These are phyloP conservation scores for Annulohypoxylon bovei DNA, from an alignment of 495 filamentous ascomycete genomes.

Conservation along the genomic window DNA sequence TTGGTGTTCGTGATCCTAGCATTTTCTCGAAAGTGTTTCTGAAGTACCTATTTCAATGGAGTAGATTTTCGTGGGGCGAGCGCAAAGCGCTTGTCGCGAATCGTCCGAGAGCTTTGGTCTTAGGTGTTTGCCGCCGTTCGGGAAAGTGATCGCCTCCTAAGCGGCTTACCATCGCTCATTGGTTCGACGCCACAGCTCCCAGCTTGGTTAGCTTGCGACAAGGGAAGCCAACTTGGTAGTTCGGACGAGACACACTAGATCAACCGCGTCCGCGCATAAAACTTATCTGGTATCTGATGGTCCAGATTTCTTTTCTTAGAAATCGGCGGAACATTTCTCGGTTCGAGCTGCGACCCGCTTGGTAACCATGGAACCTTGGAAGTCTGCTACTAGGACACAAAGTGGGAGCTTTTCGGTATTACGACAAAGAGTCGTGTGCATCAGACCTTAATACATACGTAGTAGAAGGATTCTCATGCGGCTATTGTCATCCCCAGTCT, in stretches of 20 bases:
- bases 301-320: slow-evolving; percentile 43
- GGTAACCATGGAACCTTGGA: slow-evolving; percentile 9
- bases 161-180: slow-evolving; percentile 39
- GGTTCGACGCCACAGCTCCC: slow-evolving; percentile 19
- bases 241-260: slow-evolving; percentile 34
- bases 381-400: slow-evolving; percentile 19
- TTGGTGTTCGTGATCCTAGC: slow-evolving; percentile 11
- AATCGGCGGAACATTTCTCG: slow-evolving; percentile 31
- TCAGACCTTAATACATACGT: not conserved
- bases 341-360: slow-evolving; percentile 34
- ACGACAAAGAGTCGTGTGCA: slow-evolving; percentile 18
- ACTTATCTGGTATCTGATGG: slow-evolving; percentile 28
- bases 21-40: slow-evolving; percentile 34
- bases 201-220: slow-evolving; percentile 8
- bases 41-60: slow-evolving; percentile 22
- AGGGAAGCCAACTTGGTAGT: slow-evolving; percentile 26
- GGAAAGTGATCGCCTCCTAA: slow-evolving; percentile 40
- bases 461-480: slow-evolving; percentile 33
- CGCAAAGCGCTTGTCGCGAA: slow-evolving; percentile 46
- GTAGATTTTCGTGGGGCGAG: slow-evolving; percentile 30
- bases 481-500: slow-evolving; percentile 31
- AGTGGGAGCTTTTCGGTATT: slow-evolving; percentile 20
- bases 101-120: slow-evolving; percentile 35
- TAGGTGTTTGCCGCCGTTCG: slow-evolving; percentile 44
- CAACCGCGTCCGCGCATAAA: slow-evolving; percentile 35